Conservation (phyloP, 208 protist species). For the Trypanosomatidae sp. region DNA sequence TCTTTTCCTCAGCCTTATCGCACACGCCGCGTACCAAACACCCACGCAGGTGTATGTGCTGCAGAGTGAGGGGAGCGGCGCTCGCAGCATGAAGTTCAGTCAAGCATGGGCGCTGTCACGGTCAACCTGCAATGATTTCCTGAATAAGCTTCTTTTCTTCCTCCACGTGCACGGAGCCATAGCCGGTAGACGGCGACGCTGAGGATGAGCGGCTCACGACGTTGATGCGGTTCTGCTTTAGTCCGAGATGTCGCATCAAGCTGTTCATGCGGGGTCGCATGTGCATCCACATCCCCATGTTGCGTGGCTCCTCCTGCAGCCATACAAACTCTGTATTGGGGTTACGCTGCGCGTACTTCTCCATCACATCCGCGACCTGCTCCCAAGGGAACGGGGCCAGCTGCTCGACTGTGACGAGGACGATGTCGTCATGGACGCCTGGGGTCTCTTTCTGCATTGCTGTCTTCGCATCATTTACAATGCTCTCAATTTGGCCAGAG, state of each 20-base stretch:
- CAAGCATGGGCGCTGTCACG: background rate
- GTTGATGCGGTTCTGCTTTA: constrained; percentile 43
- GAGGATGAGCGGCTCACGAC: constrained; percentile 74
- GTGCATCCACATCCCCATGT: constrained; percentile 96
- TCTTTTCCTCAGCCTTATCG: background rate
- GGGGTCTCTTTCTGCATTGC: constrained; percentile 43
- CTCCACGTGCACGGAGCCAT: constrained; percentile 83
- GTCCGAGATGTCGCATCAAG: constrained; percentile 63
- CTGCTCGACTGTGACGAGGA: constrained; percentile 96
- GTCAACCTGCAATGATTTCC: constrained; percentile 53
- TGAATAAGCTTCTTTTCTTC: constrained; percentile 81
- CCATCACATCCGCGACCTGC: constrained; percentile 84
- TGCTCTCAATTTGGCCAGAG: constrained; percentile 98
- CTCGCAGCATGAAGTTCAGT: background rate
- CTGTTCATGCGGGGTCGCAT: constrained; percentile 82
- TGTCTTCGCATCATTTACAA: constrained; percentile 83
- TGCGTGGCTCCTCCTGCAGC: constrained; percentile 98
- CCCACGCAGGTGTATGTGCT: background rate
- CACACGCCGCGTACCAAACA: too few relatives aligned
- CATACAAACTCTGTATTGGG: constrained; percentile 92
- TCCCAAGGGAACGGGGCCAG: constrained; percentile 98
- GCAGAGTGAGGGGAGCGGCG: background rate
- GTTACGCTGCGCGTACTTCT: constrained; percentile 87
- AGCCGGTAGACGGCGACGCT: constrained; percentile 91
- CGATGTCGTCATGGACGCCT: constrained; percentile 79